These are phyloP conservation scores for Cyamopsis tetragonoloba DNA, from an alignment of 306 rosid genomes.

Conservation along the genomic window DNA sequence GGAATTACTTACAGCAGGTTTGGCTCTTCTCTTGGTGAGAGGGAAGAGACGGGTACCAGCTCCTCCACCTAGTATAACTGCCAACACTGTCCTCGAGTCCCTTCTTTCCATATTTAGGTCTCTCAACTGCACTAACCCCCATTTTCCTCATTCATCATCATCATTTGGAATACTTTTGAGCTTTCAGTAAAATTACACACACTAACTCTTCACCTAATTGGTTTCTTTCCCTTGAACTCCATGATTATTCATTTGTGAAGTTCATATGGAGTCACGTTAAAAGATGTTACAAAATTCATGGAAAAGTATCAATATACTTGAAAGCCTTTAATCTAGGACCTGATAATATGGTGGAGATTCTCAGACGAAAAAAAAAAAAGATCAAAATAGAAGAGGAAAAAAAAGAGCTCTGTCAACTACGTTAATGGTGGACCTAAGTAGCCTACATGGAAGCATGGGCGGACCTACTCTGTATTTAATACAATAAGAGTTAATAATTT, in stretches of 20 bases:
- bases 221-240: background rate
- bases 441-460: background rate
- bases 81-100: slow-evolving; percentile 74
- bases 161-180: slow-evolving; percentile 17
- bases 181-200: background rate
- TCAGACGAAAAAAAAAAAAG: too few relatives aligned
- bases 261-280: background rate
- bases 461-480: background rate
- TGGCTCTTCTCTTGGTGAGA: slow-evolving; percentile 88
- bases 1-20: slow-evolving; percentile 81
- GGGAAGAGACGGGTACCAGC: slow-evolving; percentile 99
- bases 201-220: background rate
- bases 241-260: background rate
- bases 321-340: background rate
- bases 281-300: background rate
- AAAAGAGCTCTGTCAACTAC: too few relatives aligned
- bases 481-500: background rate
- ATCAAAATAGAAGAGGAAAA: too few relatives aligned
- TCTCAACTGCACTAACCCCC: slow-evolving; percentile 58
- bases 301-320: background rate
- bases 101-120: slow-evolving; percentile 44
- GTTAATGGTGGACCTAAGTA: slow-evolving; percentile 2
- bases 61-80: slow-evolving; percentile 89
- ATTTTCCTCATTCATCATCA: slow-evolving; percentile 32
- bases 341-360: too few relatives aligned